These are phyloP conservation scores for Zanthoxylum bungeanum DNA, from an alignment of 345 rosid genomes.

Conservation along the genomic window DNA sequence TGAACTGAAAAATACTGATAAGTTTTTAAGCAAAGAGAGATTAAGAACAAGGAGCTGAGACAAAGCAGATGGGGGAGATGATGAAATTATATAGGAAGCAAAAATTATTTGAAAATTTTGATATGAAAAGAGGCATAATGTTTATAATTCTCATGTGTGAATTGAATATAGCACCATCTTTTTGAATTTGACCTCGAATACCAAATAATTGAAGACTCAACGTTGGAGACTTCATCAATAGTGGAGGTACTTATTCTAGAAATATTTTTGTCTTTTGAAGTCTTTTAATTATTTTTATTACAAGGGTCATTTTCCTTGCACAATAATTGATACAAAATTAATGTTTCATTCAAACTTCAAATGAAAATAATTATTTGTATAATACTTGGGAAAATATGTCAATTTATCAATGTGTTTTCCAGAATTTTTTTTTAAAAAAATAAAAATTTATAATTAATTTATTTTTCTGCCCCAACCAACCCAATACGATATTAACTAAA, in stretches of 20 bases:
- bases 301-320: not conserved
- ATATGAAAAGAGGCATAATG: slow-evolving; percentile 11
- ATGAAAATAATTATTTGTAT: not conserved
- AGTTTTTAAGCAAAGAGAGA: not conserved
- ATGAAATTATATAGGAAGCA: slow-evolving; percentile 10
- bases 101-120: not conserved
- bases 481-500: not conserved
- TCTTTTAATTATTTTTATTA: no score
- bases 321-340: not conserved
- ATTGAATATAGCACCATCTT: not conserved
- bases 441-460: no score
- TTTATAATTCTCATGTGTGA: not conserved
- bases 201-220: not conserved
- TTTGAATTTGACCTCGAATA: slow-evolving; percentile 2
- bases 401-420: not conserved
- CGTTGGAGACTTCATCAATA: not conserved
- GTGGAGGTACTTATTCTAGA: not conserved
- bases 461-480: not conserved
- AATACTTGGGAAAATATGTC: not conserved
- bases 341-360: not conserved
- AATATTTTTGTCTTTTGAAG: no score
- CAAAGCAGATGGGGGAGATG: not conserved
- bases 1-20: not conserved
- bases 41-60: not conserved
- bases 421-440: no score